These are phyloP conservation scores for Pyrus bretschneideri DNA, from an alignment of 306 rosid species.

Conservation along the genomic window DNA sequence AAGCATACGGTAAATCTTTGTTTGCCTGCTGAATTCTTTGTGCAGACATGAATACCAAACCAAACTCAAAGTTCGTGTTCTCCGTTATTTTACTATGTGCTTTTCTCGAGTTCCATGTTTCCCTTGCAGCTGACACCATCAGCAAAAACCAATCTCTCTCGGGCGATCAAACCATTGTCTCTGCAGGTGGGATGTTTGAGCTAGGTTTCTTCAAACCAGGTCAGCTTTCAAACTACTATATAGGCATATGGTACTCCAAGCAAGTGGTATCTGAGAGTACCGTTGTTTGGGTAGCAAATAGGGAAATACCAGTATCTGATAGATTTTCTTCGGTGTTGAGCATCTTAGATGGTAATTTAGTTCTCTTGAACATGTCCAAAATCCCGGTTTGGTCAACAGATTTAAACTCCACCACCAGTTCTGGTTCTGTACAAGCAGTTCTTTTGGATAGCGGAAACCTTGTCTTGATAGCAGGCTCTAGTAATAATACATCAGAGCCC, in stretches of 20 bases:
- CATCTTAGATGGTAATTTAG: background rate
- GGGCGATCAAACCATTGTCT: background rate
- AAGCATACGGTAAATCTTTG: no score
- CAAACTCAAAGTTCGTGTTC: background rate
- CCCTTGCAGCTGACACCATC: background rate
- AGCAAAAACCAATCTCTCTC: background rate
- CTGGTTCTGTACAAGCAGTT: background rate
- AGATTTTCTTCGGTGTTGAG: background rate
- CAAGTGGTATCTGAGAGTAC: background rate
- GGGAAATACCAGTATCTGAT: background rate
- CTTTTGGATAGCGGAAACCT: constrained; percentile 1
- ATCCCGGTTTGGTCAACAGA: background rate
- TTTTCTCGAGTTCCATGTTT: background rate
- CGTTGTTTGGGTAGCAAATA: no score
- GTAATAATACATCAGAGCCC: background rate
- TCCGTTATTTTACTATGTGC: background rate
- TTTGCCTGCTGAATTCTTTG: background rate
- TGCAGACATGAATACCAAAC: background rate
- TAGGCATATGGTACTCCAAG: background rate
- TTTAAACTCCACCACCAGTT: background rate
- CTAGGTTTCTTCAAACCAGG: no score
- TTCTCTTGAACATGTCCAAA: background rate
- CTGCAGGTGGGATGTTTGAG: no score
- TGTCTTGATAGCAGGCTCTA: background rate
- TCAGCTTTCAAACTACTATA: background rate